Evolutionary conservation across 2,329 filamentous ascomycete species (phyloP), one percentile per base, ranked within the genome.

Genomic region (Cladophialophora exuberans): DNA sequence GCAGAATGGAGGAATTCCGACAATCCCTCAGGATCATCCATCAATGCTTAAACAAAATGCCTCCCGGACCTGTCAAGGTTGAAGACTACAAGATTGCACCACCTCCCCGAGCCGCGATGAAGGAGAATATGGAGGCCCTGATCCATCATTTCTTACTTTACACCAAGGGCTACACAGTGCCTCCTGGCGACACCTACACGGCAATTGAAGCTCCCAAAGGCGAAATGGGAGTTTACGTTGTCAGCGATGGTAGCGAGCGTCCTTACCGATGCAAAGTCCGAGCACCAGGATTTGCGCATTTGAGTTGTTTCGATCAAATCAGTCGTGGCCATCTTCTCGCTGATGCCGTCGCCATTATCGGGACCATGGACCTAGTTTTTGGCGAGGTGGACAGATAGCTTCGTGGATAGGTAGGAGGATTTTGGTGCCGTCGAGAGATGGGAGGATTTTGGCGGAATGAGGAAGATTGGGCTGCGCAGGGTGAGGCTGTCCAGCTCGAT

Each of bases 61-160:
- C 95, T 44, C 83, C 89, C 44, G 94, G 94, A 23, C 94, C 94
- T 48, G 84, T 97, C 70, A 89, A 93, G 65, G 90, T 97, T 36
- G 94, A 99, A 77, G 94, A 99, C 76, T 99, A 97, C 85, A 99
- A 99, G 84, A 84, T 99, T 69, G 88, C 90, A 2, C 94, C 94
- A 18, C 94, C 94, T 60, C 95, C 94, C n/a, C 87, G 94, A 69
- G 82, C 90, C 39, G 94, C 94, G 69, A 99, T 99, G 94, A 99
- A 99, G 84, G 94, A 99, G 84, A 99, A 99, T 81, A 99, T 99
- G 95, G 94, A 99, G 79, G 92, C 94, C 33, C 84, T 99, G 38
- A 99, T 99, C 72, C 94, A 99, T 79, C 94, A 99, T 81, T 99
- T 99, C 83, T 79, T 99, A 64, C 86, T 99, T 50, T 99, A 93